Evolutionary conservation across 306 rosid genomes (phyloP), one percentile per base, ranked within the genome.

Genomic region (Cicer yamashitae): DNA sequence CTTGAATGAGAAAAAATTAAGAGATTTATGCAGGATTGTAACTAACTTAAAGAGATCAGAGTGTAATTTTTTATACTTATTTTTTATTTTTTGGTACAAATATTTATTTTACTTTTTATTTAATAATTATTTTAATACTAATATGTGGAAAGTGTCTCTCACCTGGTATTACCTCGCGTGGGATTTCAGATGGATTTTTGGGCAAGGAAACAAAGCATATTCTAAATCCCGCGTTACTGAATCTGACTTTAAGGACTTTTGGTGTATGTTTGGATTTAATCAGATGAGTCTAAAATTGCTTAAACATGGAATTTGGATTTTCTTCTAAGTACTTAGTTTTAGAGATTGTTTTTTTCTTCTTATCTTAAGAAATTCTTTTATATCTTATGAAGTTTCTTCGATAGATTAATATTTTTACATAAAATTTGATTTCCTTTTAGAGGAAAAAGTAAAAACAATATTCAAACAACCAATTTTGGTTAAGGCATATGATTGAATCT

Each of bases 81-180:
- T 1, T 25, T 25, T 25, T 2, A 25, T 25, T 25, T 25, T 3
- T 25, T 3, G 34, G 0, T 25, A 25, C 34, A 25, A 2, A 25
- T 25, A 25, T 37, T n/a, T 34, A 37, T 6, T 60, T 30, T 10
- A 37, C n/a, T 37, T 13, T 30, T 13, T 8, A 13, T 0, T 12
- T 10, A 10, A 2, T 60, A 34, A 7, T 2, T 50, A 22, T 58
- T 25, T n/a, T 6, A 40, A 64, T 71, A 82, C 53, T 59, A 71
- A 57, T 74, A 74, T 34, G 51, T 76, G 77, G 86, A 73, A 85
- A 67, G 87, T 82, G 88, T 57, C 6, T 7, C 78, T 61, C 86
- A 84, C 87, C 67, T 72, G 67, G 69, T 65, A 41, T 59, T 60
- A 22, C 22, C 67, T 85, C 78, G 91, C 86, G 87, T 83, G 88